A percentile compares a stretch with the other conserved stretches of the same genome.
Conservation (phyloP, 306 rosid genomes). For the Senna tora region DNA sequence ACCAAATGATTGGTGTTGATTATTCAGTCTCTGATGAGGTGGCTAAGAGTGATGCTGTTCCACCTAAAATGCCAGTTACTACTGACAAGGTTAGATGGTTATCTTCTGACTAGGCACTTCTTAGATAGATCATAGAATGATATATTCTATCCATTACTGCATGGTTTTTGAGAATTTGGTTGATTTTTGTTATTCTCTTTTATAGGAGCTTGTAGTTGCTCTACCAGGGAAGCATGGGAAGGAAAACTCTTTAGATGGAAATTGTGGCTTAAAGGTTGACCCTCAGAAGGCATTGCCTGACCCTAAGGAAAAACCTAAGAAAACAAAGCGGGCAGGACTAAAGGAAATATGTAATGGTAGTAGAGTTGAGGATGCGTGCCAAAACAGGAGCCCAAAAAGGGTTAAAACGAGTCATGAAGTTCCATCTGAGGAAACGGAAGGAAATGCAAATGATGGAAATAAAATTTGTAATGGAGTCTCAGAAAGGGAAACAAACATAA, state of each 20-base stretch:
- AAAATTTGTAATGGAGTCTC: constrained; percentile 2
- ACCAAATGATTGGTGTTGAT: background rate
- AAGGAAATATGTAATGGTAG: constrained; percentile 63
- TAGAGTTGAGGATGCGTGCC: constrained; percentile 40
- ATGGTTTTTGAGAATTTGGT: constrained; percentile 2
- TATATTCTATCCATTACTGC: background rate
- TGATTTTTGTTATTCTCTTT: constrained; percentile 15
- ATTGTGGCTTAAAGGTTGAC: constrained; percentile 29
- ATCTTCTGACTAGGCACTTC: background rate
- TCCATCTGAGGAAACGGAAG: constrained; percentile 33
- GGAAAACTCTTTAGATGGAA: constrained; percentile 63
- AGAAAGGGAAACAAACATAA: background rate
- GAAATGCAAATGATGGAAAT: constrained; percentile 29
- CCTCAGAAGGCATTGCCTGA: constrained; percentile 14
- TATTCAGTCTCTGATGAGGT: constrained; percentile 30
- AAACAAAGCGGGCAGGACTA: constrained; percentile 52
- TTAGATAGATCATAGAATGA: background rate
- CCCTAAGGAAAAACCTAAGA: constrained; percentile 40
- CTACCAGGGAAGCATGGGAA: constrained; percentile 38
- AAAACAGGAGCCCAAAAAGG: constrained; percentile 40
- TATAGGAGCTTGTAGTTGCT: constrained; percentile 36
- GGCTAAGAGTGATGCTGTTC: background rate
- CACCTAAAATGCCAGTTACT: constrained; percentile 27
- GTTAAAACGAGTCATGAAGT: constrained; percentile 28
- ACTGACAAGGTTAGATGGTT: constrained; percentile 40